These are phyloP conservation scores for Lepiota subincarnata DNA, from an alignment of 768 basidiomycete genomes.

Conservation along the genomic window DNA sequence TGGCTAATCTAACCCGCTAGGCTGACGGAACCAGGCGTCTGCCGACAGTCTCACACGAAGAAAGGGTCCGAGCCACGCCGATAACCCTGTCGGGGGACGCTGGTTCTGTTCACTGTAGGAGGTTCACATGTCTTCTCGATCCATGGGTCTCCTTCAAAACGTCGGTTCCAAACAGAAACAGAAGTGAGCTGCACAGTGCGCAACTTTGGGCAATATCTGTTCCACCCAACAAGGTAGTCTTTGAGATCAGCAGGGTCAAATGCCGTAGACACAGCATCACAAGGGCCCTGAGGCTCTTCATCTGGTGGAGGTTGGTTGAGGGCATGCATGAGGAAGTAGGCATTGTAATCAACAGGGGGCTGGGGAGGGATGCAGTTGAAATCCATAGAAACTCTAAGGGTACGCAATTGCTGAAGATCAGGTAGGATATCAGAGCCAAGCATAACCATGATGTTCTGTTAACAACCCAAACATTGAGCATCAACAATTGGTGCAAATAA, in stretches of 20 bases:
- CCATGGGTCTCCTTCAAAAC: conserved; percentile 27
- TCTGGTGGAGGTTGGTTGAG: conserved; percentile 5
- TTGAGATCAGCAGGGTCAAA: conserved; percentile 15
- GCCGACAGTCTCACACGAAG: neutral
- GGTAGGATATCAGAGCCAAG: conserved; percentile 26
- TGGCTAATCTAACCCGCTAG: neutral
- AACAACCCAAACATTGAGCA: neutral
- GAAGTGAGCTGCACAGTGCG: conserved; percentile 24
- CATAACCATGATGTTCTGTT: conserved; percentile 25
- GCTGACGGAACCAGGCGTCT: neutral
- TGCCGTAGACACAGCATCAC: conserved; percentile 1
- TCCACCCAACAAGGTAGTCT: conserved; percentile 30
- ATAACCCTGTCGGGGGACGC: conserved; percentile 1
- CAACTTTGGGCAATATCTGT: conserved; percentile 25
- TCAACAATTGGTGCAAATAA: neutral
- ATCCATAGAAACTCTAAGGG: conserved; percentile 20
- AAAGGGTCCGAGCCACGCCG: conserved; percentile 8
- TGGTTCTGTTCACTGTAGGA: neutral
- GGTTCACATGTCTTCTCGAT: conserved; percentile 7
- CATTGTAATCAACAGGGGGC: conserved; percentile 10
- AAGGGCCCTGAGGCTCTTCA: conserved; percentile 4
- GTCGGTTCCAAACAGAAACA: conserved; percentile 20
- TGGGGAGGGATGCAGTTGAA: conserved; percentile 9
- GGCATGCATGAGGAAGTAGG: conserved; percentile 8
- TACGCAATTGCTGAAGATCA: conserved; percentile 20